Evolutionary conservation across 345 rosid genomes (phyloP).

Genomic region (Physaria fendleri): DNA sequence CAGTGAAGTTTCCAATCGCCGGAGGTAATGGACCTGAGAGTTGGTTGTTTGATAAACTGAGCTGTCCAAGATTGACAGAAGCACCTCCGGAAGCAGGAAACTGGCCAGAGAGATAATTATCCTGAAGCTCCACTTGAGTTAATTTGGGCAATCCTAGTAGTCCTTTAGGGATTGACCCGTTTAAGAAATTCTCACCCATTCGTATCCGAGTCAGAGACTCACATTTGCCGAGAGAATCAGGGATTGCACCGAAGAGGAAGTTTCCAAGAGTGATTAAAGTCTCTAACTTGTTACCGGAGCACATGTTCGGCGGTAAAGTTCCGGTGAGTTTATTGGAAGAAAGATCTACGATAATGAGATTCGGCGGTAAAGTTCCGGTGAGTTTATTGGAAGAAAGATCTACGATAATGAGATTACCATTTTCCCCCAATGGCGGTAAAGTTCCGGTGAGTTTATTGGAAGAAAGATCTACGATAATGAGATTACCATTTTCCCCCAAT

Average conservation of each 20-base stretch:
- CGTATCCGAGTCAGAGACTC: slow-evolving; percentile 67
- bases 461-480: slow-evolving; percentile 58
- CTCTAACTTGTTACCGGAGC: slow-evolving; percentile 58
- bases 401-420: slow-evolving; percentile 46
- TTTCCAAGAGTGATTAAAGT: slow-evolving; percentile 67
- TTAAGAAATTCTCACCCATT: slow-evolving; percentile 79
- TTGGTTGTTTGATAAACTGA: slow-evolving; percentile 69
- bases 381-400: slow-evolving; percentile 87
- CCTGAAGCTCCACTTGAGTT: slow-evolving; percentile 75
- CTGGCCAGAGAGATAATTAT: slow-evolving; percentile 57
- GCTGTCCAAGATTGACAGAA: slow-evolving; percentile 59
- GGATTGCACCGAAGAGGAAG: slow-evolving; percentile 75
- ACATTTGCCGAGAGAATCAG: slow-evolving; percentile 64
- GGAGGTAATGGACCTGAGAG: slow-evolving; percentile 72
- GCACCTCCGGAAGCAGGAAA: slow-evolving; percentile 46
- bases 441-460: slow-evolving; percentile 74
- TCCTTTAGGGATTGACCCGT: slow-evolving; percentile 81
- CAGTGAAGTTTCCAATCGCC: slow-evolving; percentile 65
- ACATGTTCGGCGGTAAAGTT: slow-evolving; percentile 59
- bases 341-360: slow-evolving; percentile 51
- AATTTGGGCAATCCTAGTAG: slow-evolving; percentile 63
- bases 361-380: slow-evolving; percentile 65
- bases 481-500: slow-evolving; percentile 59
- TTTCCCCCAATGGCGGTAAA: slow-evolving; percentile 65
- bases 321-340: slow-evolving; percentile 84